phyloP scores from a whole-genome alignment of 1,284 basidiomycete genomes.

The Pyrrhoderma lamaoense region DNA sequence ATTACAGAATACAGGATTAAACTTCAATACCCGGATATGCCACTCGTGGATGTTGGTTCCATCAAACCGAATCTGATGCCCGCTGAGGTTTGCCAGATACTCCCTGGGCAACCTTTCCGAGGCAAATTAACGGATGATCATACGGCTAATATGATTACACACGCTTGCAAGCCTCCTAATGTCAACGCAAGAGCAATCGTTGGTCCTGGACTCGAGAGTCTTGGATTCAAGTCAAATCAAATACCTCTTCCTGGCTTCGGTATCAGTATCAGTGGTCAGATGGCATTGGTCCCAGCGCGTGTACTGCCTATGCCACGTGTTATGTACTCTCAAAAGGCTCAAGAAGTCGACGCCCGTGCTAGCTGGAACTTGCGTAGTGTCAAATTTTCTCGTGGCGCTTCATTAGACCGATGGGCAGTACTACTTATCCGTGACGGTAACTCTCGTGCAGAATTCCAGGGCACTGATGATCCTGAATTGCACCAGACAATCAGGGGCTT shows the following conservation, averaged over 20 bases:
- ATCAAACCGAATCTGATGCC: slow-evolving; percentile 45
- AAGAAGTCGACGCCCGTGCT: slow-evolving; percentile 48
- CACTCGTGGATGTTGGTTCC: slow-evolving; percentile 54
- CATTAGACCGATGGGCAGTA: slow-evolving; percentile 53
- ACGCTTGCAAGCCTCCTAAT: slow-evolving; percentile 61
- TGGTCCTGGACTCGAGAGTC: slow-evolving; percentile 45
- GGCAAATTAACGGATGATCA: slow-evolving; percentile 63
- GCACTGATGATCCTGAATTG: slow-evolving; percentile 42
- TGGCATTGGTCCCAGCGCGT: slow-evolving; percentile 68
- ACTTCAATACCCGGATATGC: slow-evolving; percentile 43
- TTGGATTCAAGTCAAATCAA: slow-evolving; percentile 47
- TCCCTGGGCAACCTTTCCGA: slow-evolving; percentile 61
- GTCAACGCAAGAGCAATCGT: slow-evolving; percentile 56
- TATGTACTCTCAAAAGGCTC: slow-evolving; percentile 42
- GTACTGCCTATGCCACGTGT: slow-evolving; percentile 54
- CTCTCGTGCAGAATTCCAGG: slow-evolving; percentile 37
- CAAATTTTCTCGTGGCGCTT: slow-evolving; percentile 50
- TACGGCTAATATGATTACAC: slow-evolving; percentile 59
- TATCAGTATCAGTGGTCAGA: slow-evolving; percentile 50
- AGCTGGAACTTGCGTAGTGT: slow-evolving; percentile 66
- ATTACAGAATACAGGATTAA: slow-evolving; percentile 48
- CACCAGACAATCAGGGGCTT: slow-evolving; percentile 41
- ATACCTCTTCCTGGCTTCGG: slow-evolving; percentile 50
- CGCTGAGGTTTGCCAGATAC: slow-evolving; percentile 62
- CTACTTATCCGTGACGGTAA: slow-evolving; percentile 54